These are phyloP conservation scores for Panicum miliaceum DNA, from an alignment of 176 grass and related monocot species.

Conservation along the genomic window DNA sequence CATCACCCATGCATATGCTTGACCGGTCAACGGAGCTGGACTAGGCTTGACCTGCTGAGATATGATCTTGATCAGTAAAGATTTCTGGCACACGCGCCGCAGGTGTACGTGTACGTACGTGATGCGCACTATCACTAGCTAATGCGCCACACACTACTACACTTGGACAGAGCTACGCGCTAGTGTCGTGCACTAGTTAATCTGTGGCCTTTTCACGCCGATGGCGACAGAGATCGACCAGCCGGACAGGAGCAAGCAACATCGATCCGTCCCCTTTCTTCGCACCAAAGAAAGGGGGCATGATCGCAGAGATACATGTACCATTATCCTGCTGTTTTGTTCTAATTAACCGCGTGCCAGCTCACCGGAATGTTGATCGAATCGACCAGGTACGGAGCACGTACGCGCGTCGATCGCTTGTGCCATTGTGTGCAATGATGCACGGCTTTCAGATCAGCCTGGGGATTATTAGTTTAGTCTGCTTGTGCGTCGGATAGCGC, in stretches of 20 bases:
- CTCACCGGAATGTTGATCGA: constrained; percentile 5
- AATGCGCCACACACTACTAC: neutral
- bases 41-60: neutral
- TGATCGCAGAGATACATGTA: neutral
- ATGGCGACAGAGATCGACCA: constrained; percentile 33
- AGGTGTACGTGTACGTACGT: no score
- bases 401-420: neutral
- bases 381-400: constrained; percentile 36
- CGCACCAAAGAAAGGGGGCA: neutral
- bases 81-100: no score
- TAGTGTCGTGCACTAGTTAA: neutral
- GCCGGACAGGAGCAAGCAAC: neutral
- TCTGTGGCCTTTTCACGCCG: constrained; percentile 11
- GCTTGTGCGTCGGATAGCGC: constrained; percentile 52
- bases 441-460: neutral
- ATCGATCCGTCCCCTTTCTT: neutral
- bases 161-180: neutral
- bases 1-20: neutral
- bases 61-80: no score
- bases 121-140: no score
- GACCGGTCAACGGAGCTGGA: neutral
- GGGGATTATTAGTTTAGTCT: constrained; percentile 46
- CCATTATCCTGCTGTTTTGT: neutral
- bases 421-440: neutral
- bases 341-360: constrained; percentile 41